Evolutionary conservation across 805 yeast genomes (phyloP).

Genomic region (Pichia cephalocereana): DNA sequence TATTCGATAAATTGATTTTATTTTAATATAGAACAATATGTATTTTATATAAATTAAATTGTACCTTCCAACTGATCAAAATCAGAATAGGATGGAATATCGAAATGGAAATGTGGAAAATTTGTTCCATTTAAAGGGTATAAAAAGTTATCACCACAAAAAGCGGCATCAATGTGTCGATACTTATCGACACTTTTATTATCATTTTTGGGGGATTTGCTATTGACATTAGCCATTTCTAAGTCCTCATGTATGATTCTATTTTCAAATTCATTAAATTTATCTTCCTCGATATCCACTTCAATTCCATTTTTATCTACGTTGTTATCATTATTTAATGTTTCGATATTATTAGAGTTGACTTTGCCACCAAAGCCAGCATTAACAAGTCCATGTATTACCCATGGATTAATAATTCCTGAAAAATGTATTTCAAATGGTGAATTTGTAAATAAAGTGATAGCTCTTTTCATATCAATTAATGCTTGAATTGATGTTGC

Average conservation of each 20-base stretch:
- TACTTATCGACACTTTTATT: neutral
- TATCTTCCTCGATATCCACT: constrained; percentile 8
- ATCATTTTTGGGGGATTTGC: too few relatives aligned
- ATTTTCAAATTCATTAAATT: neutral
- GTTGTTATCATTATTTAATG: constrained; percentile 2
- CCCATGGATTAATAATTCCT: constrained; percentile 80
- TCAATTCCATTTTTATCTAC: constrained; percentile 8
- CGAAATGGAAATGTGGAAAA: constrained; percentile 71
- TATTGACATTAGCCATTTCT: neutral
- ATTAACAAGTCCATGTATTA: constrained; percentile 60
- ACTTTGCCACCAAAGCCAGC: constrained; percentile 58
- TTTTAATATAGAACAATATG: too few relatives aligned
- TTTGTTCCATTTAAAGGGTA: constrained; percentile 52
- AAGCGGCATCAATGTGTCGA: constrained; percentile 14
- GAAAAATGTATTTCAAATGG: constrained; percentile 86
- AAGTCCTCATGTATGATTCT: neutral
- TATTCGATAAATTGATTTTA: too few relatives aligned
- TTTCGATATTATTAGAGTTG: constrained; percentile 4
- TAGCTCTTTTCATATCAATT: constrained; percentile 66
- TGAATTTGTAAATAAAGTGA: constrained; percentile 65
- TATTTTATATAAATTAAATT: too few relatives aligned
- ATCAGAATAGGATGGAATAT: constrained; percentile 44
- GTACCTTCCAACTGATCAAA: neutral
- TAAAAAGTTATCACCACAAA: constrained; percentile 8
- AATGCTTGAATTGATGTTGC: constrained; percentile 71